A percentile compares a stretch with the other conserved stretches of the same genome.
These are phyloP conservation scores for Penicillium coprophilum DNA, from an alignment of 495 filamentous ascomycete species.

Conservation along the genomic window DNA sequence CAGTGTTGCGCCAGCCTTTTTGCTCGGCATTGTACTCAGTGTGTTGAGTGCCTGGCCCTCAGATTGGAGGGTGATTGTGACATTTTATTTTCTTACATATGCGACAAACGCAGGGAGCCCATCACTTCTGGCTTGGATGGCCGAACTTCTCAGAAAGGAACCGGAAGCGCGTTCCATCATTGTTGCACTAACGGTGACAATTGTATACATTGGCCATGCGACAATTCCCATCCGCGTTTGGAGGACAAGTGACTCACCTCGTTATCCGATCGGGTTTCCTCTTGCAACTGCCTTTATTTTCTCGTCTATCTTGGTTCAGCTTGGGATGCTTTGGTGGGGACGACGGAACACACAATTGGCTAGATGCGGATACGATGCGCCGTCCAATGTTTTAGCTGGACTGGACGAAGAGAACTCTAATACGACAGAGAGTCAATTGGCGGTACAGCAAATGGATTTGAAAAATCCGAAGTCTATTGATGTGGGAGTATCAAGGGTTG, in stretches of 20 bases:
- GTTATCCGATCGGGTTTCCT: conserved; percentile 21
- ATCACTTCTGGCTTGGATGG: conserved; percentile 20
- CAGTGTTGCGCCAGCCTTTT: conserved; percentile 6
- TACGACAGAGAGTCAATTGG: neutral
- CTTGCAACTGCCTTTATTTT: conserved; percentile 21
- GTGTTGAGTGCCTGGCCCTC: conserved; percentile 19
- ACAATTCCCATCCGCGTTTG: conserved; percentile 22
- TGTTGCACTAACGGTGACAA: conserved; percentile 20
- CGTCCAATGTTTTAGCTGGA: neutral
- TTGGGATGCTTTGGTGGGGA: conserved; percentile 12
- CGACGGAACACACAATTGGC: conserved; percentile 3
- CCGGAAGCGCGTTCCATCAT: conserved; percentile 19
- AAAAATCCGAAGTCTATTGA: neutral
- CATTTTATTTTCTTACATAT: conserved; percentile 24
- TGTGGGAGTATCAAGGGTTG: neutral
- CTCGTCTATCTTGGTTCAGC: conserved; percentile 2
- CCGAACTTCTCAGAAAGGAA: conserved; percentile 19
- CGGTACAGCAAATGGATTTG: neutral
- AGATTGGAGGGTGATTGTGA: conserved; percentile 14
- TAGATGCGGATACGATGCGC: neutral
- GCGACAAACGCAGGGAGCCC: conserved; percentile 17
- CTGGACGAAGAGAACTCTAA: neutral
- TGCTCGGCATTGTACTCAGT: conserved; percentile 8
- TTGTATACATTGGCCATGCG: conserved; percentile 25
- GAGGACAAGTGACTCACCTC: conserved; percentile 19